phyloP scores from a whole-genome alignment of 2,329 filamentous ascomycete genomes.

The Acrocalymma vagum region DNA sequence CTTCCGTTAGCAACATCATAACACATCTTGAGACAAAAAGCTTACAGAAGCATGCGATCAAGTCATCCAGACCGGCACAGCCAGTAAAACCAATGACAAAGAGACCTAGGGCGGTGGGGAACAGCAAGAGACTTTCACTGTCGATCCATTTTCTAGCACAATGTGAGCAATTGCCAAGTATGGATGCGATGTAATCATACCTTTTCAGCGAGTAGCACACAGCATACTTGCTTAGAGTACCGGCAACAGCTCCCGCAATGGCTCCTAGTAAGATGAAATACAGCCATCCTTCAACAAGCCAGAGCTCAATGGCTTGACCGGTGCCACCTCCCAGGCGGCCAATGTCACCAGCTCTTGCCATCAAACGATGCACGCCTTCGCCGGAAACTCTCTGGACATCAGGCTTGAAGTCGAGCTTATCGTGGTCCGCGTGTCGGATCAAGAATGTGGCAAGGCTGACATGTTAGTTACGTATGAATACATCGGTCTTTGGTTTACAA shows the following conservation, averaged over 20 bases:
- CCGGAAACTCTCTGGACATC: constrained; percentile 1
- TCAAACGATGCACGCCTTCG: constrained; percentile 5
- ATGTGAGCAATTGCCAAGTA: too few species aligned
- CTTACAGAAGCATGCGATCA: constrained; percentile 27
- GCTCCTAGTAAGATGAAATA: constrained; percentile 64
- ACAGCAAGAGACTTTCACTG: constrained; percentile 61
- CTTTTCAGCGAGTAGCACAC: constrained; percentile 53
- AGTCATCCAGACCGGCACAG: too few species aligned
- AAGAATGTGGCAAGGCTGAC: constrained; percentile 61
- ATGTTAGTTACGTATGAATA: constrained; percentile 14
- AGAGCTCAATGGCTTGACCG: constrained; percentile 61
- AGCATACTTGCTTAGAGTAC: constrained; percentile 55
- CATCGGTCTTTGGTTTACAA: constrained; percentile 49
- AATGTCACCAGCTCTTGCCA: constrained; percentile 41
- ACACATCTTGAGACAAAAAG: constrained; percentile 66
- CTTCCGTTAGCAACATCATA: constrained; percentile 65
- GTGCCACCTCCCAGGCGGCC: constrained; percentile 61
- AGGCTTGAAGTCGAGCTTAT: constrained; percentile 18
- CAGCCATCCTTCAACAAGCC: constrained; percentile 67
- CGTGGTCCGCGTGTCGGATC: constrained; percentile 59
- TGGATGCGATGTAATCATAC: too few species aligned
- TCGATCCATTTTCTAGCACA: constrained; percentile 61
- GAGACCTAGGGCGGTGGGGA: constrained; percentile 52
- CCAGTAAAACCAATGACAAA: constrained; percentile 51
- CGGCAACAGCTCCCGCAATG: constrained; percentile 61